These are phyloP conservation scores for Arthrobotrys sphaeroides DNA, from an alignment of 2,329 filamentous ascomycete genomes.

Conservation along the genomic window DNA sequence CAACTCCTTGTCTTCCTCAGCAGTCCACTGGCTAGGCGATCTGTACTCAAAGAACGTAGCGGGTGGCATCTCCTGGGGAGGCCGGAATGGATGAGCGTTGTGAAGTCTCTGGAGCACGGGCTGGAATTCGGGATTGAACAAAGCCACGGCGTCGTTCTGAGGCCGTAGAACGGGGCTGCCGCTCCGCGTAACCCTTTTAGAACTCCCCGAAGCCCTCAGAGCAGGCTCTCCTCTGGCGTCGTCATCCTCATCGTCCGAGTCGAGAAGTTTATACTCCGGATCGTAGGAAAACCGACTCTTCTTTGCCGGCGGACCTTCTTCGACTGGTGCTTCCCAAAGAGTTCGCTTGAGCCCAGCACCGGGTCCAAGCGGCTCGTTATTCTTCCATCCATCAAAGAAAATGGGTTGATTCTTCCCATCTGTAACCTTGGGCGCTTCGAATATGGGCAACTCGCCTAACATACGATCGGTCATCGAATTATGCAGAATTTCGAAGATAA, in stretches of 20 bases:
- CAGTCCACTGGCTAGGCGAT: constrained; percentile 88
- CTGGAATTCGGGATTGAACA: constrained; percentile 91
- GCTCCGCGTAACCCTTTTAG: constrained; percentile 18
- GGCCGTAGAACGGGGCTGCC: constrained; percentile 67
- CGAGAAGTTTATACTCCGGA: constrained; percentile 60
- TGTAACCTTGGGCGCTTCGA: constrained; percentile 67
- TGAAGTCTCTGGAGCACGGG: constrained; percentile 88
- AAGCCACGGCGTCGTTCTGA: constrained; percentile 78
- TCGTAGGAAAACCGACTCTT: constrained; percentile 83
- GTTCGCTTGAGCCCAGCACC: constrained; percentile 41
- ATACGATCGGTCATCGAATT: constrained; percentile 80
- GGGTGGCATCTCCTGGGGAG: constrained; percentile 92
- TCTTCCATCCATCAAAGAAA: constrained; percentile 49
- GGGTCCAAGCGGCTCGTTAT: constrained; percentile 46
- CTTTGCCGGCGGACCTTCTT: constrained; percentile 74
- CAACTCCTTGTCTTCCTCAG: constrained; percentile 88
- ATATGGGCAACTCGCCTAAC: constrained; percentile 82
- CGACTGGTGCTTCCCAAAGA: constrained; percentile 67
- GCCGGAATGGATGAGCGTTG: constrained; percentile 89
- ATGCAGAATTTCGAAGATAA: constrained; percentile 78
- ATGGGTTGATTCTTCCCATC: constrained; percentile 18
- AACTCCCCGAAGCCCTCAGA: constrained; percentile 53
- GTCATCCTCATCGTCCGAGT: constrained; percentile 72
- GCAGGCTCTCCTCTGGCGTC: constrained; percentile 57
- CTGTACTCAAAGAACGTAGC: constrained; percentile 90